Evolutionary conservation across 768 basidiomycete genomes (phyloP), one percentile per base, ranked within the genome.

Genomic region (Hemileccinum rubropunctum): DNA sequence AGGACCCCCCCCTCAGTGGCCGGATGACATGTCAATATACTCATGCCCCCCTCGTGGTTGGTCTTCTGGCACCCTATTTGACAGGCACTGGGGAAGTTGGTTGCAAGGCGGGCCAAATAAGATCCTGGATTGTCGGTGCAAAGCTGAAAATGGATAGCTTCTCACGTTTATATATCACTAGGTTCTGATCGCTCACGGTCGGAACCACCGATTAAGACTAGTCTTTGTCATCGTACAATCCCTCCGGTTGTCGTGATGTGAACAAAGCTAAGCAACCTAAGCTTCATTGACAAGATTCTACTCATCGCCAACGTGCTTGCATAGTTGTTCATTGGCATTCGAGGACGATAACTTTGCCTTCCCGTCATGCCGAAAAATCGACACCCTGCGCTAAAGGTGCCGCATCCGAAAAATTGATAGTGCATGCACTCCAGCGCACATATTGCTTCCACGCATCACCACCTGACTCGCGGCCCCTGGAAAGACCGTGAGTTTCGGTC

Each of bases 401-500:
- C 58, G 84, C 81, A 66, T 93, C 82, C 35, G 89, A 91, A 71
- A 88, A 98, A 71, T 98, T 98, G 67, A 98, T 78, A 11, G 95
- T 97, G 67, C 91, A 94, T 40, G 88, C 82, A 68, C 86, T 86
- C 90, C 90, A 95, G 45, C 91, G 82, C 35, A 94, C 88, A 59
- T 94, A 94, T 68, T 95, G 91, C 68, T 95, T 94, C 95, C 95
- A 98, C n/a, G 95, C 88, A 69, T 98, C 95, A 45, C 95, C 95
- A 34, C 95, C 95, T 7, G 91, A 92, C 73, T 98, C 95, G 42
- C 95, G 83, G 17, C 95, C 95, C 93, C 88, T 88, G 57, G 26
- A 53, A 59, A 30, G 36, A 47, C 37, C 33, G 32, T 66, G 34
- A 63, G 60, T 44, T 28, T 48, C 58, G 58, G 56, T 61, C 50